phyloP scores from a whole-genome alignment of 106 monocot species.

The Vanilla planifolia region DNA sequence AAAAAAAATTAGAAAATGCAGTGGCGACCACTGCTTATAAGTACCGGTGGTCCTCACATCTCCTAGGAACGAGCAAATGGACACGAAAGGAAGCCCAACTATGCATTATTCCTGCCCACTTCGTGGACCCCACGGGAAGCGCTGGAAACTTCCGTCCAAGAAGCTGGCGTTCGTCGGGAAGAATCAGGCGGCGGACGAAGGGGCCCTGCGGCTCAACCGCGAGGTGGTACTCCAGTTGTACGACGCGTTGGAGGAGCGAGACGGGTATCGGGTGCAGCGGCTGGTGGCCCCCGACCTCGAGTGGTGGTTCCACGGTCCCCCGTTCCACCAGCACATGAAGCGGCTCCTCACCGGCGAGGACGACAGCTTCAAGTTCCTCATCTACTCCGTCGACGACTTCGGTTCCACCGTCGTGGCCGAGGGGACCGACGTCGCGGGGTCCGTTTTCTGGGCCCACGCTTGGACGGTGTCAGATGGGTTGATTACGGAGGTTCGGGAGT shows the following conservation, averaged over 20 bases:
- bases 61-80: too few species aligned
- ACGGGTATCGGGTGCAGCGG: not conserved
- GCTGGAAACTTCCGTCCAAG: too few species aligned
- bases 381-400: not conserved
- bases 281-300: conserved; percentile 19
- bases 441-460: conserved; percentile 17
- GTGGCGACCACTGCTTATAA: too few species aligned
- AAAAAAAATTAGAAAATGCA: too few species aligned
- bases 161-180: too few species aligned
- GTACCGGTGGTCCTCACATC: too few species aligned
- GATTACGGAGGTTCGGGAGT: conserved; percentile 14
- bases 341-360: conserved; percentile 13
- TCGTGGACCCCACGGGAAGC: too few species aligned
- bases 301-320: conserved; percentile 31
- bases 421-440: conserved; percentile 11
- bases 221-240: conserved; percentile 8
- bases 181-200: not conserved
- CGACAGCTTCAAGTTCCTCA: conserved; percentile 13
- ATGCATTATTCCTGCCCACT: too few species aligned
- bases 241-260: not conserved
- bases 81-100: too few species aligned
- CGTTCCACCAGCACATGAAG: conserved; percentile 25
- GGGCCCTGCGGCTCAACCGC: not conserved
- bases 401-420: conserved; percentile 2
- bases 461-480: conserved; percentile 19